Evolutionary conservation across 2,329 filamentous ascomycete genomes (phyloP).

Genomic region (Dactylellina drechsleri): DNA sequence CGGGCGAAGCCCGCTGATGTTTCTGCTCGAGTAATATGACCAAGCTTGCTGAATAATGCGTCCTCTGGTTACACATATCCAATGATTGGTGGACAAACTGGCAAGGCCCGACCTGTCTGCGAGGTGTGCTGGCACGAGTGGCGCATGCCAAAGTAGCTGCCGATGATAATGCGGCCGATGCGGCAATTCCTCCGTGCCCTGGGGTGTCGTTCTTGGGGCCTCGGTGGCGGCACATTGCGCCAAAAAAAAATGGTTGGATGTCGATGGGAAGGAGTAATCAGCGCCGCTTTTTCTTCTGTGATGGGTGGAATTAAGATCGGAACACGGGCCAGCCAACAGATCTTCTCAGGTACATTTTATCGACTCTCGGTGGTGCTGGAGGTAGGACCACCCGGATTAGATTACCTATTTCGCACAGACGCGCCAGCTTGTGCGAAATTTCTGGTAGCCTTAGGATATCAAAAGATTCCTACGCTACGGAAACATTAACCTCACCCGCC

Average conservation of each 20-base stretch:
- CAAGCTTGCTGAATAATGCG: slow-evolving; percentile 36
- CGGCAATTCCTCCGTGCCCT: slow-evolving; percentile 22
- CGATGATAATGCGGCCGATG: slow-evolving; percentile 30
- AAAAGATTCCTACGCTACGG: slow-evolving; percentile 46
- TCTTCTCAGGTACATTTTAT: slow-evolving; percentile 44
- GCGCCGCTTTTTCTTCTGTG: background rate
- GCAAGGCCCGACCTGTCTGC: slow-evolving; percentile 33
- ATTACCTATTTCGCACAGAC: slow-evolving; percentile 52
- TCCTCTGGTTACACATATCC: slow-evolving; percentile 39
- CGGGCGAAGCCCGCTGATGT: slow-evolving; percentile 52
- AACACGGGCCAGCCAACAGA: slow-evolving; percentile 12
- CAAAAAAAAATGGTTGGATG: background rate
- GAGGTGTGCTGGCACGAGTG: slow-evolving; percentile 46
- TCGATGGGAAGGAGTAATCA: background rate
- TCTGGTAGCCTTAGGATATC: slow-evolving; percentile 35
- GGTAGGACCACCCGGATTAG: slow-evolving; percentile 37
- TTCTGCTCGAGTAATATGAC: slow-evolving; percentile 40
- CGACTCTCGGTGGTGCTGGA: background rate
- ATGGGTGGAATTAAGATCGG: slow-evolving; percentile 18
- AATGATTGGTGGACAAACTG: slow-evolving; percentile 51
- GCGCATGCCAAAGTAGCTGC: slow-evolving; percentile 29
- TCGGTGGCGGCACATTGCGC: slow-evolving; percentile 27
- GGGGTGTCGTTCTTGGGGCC: slow-evolving; percentile 1
- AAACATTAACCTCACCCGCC: slow-evolving; percentile 32
- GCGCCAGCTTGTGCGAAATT: slow-evolving; percentile 7